A percentile compares a stretch with the other conserved stretches of the same genome.
Conservation (phyloP, 352 stramenopile species). For the Phytopythium boreale region DNA sequence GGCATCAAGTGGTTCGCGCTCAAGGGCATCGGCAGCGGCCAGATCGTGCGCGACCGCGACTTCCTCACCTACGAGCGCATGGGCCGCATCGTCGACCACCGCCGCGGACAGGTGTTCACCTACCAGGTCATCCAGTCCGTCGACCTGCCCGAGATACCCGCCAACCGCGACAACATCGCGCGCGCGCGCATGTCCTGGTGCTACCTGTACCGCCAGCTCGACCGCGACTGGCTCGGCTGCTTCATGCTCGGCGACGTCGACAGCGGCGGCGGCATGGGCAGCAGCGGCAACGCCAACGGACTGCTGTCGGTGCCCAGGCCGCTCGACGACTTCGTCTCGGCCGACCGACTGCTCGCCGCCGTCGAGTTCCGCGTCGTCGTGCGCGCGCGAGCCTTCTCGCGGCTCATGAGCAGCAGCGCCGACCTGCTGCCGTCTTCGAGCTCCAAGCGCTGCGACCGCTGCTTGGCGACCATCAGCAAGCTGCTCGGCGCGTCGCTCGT, state of each 20-base stretch:
- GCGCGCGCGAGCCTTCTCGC: conserved; percentile 47
- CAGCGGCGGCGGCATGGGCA: conserved; percentile 14
- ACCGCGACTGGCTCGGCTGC: conserved; percentile 45
- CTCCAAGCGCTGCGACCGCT: conserved; percentile 38
- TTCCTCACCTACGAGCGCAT: conserved; percentile 58
- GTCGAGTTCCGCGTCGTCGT: conserved; percentile 40
- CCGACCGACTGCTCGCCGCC: conserved; percentile 41
- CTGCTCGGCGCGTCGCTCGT: conserved; percentile 35
- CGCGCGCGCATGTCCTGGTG: conserved; percentile 44
- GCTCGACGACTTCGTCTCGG: conserved; percentile 36
- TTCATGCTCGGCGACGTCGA: conserved; percentile 55
- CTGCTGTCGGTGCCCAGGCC: conserved; percentile 13
- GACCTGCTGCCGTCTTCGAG: conserved; percentile 14
- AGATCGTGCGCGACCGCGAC: conserved; percentile 49
- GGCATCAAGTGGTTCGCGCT: conserved; percentile 62
- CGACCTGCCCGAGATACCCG: conserved; percentile 46
- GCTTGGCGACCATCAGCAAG: conserved; percentile 25
- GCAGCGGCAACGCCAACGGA: background rate
- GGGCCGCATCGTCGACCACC: conserved; percentile 48
- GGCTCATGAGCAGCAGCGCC: conserved; percentile 28
- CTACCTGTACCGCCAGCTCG: conserved; percentile 56
- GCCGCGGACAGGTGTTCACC: conserved; percentile 40
- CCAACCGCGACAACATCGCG: conserved; percentile 28
- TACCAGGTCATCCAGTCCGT: conserved; percentile 60
- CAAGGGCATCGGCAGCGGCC: conserved; percentile 24